Conservation (phyloP, 1,284 basidiomycete genomes). For the Malassezia dermatis region DNA sequence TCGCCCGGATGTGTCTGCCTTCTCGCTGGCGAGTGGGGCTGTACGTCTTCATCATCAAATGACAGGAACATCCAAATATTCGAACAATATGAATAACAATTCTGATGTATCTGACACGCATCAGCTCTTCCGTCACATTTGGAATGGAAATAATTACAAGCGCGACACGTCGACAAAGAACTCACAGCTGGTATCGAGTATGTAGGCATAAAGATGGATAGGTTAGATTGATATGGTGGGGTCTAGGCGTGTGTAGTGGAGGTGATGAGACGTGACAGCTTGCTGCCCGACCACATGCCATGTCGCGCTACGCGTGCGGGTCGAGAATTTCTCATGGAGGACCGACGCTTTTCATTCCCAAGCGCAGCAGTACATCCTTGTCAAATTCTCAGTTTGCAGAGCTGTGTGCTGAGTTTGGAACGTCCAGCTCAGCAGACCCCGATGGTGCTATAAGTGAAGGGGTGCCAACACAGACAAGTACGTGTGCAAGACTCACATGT, state of each 20-base stretch:
- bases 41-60: background rate
- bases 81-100: background rate
- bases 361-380: background rate
- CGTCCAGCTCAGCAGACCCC: background rate
- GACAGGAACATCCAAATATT: background rate
- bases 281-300: background rate
- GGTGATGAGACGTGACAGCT: background rate
- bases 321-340: background rate
- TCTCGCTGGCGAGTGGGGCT: background rate
- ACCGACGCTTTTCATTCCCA: background rate
- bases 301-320: background rate
- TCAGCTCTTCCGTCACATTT: background rate
- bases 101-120: background rate
- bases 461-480: background rate
- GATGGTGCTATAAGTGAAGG: background rate
- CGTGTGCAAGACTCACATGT: background rate
- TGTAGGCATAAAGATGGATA: background rate
- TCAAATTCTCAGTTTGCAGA: conserved; percentile 4
- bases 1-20: background rate
- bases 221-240: background rate
- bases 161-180: background rate
- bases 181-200: background rate
- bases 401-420: conserved; percentile 9
- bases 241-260: background rate
- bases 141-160: background rate